Evolutionary conservation across 768 basidiomycete genomes (phyloP), one percentile per base, ranked within the genome.

Genomic region (Boletus subparvulus): DNA sequence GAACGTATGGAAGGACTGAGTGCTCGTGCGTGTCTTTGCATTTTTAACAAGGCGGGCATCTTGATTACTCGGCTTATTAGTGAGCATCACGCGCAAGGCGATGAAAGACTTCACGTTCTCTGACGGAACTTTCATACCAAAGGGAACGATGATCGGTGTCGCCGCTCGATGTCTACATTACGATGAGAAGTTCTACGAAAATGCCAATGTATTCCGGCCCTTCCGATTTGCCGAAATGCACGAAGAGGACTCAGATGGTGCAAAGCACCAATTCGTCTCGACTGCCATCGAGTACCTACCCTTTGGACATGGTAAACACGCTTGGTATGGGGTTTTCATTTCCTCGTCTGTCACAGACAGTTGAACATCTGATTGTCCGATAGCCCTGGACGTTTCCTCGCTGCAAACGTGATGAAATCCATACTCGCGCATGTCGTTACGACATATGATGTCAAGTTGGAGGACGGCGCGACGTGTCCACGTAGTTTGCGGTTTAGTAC

Each of bases 141-240:
- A 68, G 24, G 77, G 73, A 13, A 67, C 67, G 21, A 50, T 61
- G 28, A 36, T 77, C 9, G 40, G 67, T 3, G 63, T 62, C n/a
- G 63, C 73, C 8, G 24, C 64, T 4, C 51, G 60, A n/a, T 64
- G 63, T 17, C 47, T 64, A 1, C 71, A 71, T 50, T 49, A 36
- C 2, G 64, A 69, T n/a, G 47, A 50, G 10, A 39, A 35, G n/a
- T n/a, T n/a, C n/a, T 78, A 80, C 46, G 59, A 72, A 3, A 67
- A 76, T 37, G 58, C 79, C 1, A n/a, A 66, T 0, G 54, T 51
- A 2, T 79, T 85, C 57, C 75, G 81, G 44, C 77, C 77, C 0
- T 81, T 80, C 65, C 79, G 83, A 6, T 84, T 61, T 40, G 42
- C 37, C 2, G 5, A 26, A 13, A 11, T 73, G 58, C 61, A 71